Conservation (phyloP, 2,329 filamentous ascomycete genomes). For the Gremmenia infestans region DNA sequence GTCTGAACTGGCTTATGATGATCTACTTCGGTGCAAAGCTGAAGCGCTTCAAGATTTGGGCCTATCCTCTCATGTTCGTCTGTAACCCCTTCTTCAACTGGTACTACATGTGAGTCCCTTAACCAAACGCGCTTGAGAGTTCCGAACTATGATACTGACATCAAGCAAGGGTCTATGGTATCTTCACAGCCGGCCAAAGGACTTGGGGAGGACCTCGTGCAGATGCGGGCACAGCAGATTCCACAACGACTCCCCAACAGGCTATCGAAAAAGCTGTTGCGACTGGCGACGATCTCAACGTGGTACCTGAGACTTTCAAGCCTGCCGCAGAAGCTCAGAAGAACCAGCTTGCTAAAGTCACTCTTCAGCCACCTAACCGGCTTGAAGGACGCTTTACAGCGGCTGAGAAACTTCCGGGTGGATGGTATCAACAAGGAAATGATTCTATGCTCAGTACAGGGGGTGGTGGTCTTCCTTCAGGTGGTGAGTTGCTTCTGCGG, state of each 20-base stretch:
- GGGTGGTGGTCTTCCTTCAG: constrained; percentile 32
- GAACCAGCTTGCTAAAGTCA: constrained; percentile 43
- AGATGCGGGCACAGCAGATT: constrained; percentile 77
- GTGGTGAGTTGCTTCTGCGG: background rate
- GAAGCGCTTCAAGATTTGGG: constrained; percentile 84
- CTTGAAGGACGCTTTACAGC: constrained; percentile 76
- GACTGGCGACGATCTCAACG: constrained; percentile 80
- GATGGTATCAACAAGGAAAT: constrained; percentile 65
- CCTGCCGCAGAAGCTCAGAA: constrained; percentile 49
- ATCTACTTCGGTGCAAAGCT: constrained; percentile 88
- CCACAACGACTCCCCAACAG: constrained; percentile 69
- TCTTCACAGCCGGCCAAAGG: constrained; percentile 87
- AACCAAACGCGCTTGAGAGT: background rate
- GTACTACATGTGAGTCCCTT: constrained; percentile 69
- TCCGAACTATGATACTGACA: background rate
- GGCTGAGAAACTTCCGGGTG: constrained; percentile 60
- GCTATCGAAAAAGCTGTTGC: constrained; percentile 78
- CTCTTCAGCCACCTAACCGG: constrained; percentile 65
- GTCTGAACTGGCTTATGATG: constrained; percentile 93
- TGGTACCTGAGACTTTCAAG: constrained; percentile 81
- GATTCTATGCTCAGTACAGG: constrained; percentile 59
- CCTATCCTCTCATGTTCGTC: constrained; percentile 94
- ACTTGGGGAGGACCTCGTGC: constrained; percentile 94
- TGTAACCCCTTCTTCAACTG: constrained; percentile 97
- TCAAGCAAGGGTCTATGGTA: constrained; percentile 64